phyloP scores from a whole-genome alignment of 768 basidiomycete genomes.

The Sporobolomyces roseus region DNA sequence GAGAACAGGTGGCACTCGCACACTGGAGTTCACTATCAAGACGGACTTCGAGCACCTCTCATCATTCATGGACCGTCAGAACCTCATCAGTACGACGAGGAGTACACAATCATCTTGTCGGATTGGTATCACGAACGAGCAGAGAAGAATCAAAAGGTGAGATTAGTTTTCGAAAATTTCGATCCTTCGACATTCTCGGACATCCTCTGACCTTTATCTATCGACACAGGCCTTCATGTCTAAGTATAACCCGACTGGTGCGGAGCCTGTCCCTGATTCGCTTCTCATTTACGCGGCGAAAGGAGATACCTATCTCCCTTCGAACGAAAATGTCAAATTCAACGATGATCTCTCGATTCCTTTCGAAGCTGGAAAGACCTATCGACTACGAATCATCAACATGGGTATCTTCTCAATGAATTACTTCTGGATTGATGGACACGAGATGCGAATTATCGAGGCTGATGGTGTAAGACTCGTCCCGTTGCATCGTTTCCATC shows the following conservation, averaged over 20 bases:
- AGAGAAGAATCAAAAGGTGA: slow-evolving; percentile 56
- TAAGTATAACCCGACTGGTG: slow-evolving; percentile 59
- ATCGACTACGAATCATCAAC: slow-evolving; percentile 82
- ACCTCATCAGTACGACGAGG: slow-evolving; percentile 71
- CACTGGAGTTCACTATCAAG: slow-evolving; percentile 58
- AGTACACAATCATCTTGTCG: slow-evolving; percentile 75
- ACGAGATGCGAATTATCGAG: slow-evolving; percentile 52
- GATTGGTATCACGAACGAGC: slow-evolving; percentile 93
- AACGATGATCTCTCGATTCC: slow-evolving; percentile 80
- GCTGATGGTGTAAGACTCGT: slow-evolving; percentile 39
- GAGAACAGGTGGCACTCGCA: slow-evolving; percentile 41
- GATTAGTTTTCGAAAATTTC: no score
- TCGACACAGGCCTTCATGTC: no score
- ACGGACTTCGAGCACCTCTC: slow-evolving; percentile 84
- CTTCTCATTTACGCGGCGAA: slow-evolving; percentile 70
- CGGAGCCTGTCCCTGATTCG: slow-evolving; percentile 78
- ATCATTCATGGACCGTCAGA: slow-evolving; percentile 60
- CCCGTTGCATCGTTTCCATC: not conserved
- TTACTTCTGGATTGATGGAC: slow-evolving; percentile 50
- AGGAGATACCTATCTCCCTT: slow-evolving; percentile 63
- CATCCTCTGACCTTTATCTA: no score
- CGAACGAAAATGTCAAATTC: slow-evolving; percentile 49
- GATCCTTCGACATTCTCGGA: no score
- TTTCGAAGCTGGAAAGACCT: slow-evolving; percentile 82
- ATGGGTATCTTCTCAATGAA: slow-evolving; percentile 46